A percentile compares a stretch with the other conserved stretches of the same genome.
Conservation (phyloP, 1,284 basidiomycete genomes). For the Cryptococcus wingfieldii region DNA sequence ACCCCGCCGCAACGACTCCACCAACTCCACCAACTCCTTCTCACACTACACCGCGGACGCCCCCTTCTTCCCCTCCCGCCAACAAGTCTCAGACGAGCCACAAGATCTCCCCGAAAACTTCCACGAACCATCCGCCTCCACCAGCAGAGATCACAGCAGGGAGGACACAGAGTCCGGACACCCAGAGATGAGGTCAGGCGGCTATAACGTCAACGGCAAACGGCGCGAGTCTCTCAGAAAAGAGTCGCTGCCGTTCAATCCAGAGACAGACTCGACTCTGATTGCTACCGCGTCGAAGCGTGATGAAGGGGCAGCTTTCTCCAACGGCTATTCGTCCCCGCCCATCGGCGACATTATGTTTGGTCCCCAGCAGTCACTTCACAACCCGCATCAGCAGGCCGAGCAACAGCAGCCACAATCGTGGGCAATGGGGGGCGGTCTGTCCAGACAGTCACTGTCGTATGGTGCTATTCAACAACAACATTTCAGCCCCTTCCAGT, state of each 20-base stretch:
- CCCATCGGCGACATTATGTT: slow-evolving; percentile 24
- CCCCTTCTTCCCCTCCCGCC: too few relatives aligned
- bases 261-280: slow-evolving; percentile 32
- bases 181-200: slow-evolving; percentile 1
- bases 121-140: not conserved
- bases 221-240: slow-evolving; percentile 17
- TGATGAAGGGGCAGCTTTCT: not conserved
- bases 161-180: not conserved
- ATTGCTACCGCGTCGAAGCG: slow-evolving; percentile 26
- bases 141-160: not conserved
- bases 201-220: not conserved
- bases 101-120: too few relatives aligned
- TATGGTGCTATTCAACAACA: not conserved
- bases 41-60: not conserved
- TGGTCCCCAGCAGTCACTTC: not conserved
- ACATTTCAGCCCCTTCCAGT: slow-evolving; percentile 11
- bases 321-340: slow-evolving; percentile 8
- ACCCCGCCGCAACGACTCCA: slow-evolving; percentile 12
- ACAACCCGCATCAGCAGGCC: slow-evolving; percentile 1
- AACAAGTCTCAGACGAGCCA: too few relatives aligned
- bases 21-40: slow-evolving; percentile 5
- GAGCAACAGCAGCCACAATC: slow-evolving; percentile 6
- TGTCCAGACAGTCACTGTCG: not conserved
- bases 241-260: slow-evolving; percentile 41
- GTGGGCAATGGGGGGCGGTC: not conserved